phyloP scores from a whole-genome alignment of 805 yeast genomes.

The Scheffersomyces coipomensis region DNA sequence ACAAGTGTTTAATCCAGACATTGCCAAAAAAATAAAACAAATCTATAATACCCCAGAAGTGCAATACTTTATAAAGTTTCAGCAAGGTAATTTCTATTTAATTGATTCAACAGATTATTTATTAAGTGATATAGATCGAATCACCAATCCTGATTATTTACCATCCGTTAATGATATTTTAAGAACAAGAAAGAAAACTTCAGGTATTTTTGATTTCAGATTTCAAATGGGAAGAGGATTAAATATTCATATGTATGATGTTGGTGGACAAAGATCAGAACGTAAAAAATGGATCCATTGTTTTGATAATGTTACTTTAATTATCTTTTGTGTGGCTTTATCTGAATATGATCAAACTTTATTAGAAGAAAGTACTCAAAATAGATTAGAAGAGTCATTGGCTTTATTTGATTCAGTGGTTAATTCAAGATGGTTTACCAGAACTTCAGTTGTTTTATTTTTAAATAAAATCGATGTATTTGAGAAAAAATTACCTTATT shows the following conservation, averaged over 20 bases:
- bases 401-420: slow-evolving; percentile 87
- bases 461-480: slow-evolving; percentile 89
- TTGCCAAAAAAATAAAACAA: slow-evolving; percentile 47
- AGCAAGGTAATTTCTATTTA: slow-evolving; percentile 71
- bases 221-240: slow-evolving; percentile 65
- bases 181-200: slow-evolving; percentile 86
- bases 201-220: slow-evolving; percentile 83
- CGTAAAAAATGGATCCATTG: slow-evolving; percentile 97
- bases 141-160: slow-evolving; percentile 56
- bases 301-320: slow-evolving; percentile 86
- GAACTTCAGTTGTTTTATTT: slow-evolving; percentile 83
- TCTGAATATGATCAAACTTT: slow-evolving; percentile 89
- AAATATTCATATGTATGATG: slow-evolving; percentile 60
- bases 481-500: slow-evolving; percentile 76
- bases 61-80: slow-evolving; percentile 51
- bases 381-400: slow-evolving; percentile 77
- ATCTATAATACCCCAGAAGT: slow-evolving; percentile 63
- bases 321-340: slow-evolving; percentile 87
- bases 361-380: slow-evolving; percentile 72
- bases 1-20: slow-evolving; percentile 46
- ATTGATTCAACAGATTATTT: slow-evolving; percentile 85
- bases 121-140: slow-evolving; percentile 62
- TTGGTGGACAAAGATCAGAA: slow-evolving; percentile 95
- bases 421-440: slow-evolving; percentile 87
- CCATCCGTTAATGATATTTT: slow-evolving; percentile 79